Evolutionary conservation across 352 stramenopile genomes (phyloP), one percentile per base, ranked within the genome.

Genomic region (Phytophthora quininea): DNA sequence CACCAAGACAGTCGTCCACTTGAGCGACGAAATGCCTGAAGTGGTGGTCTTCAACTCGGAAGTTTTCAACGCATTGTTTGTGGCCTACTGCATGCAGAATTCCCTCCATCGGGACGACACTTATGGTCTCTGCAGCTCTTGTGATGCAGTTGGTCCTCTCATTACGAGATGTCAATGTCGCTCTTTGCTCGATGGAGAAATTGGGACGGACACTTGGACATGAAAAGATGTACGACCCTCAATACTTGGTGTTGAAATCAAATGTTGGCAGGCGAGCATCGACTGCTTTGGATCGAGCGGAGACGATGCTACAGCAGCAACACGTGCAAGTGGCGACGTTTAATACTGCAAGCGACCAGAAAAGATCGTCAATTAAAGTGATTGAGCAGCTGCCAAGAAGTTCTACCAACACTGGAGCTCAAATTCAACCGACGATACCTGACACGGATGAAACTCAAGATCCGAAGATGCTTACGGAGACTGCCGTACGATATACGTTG

Each of bases 1-100:
- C 32, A 53, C 49, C 31, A 46, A 50, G 4, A 58, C 24, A 9
- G 45, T 54, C 32, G 11, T n/a, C 5, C 53, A 55, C 37, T n/a
- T 67, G 3, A 42, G 30, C 2, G 58, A 68, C 14, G 12, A 52
- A 31, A 53, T 53, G 29, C 65, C 58, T 5, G 43, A 49, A n/a
- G 43, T 49, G 43, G 43, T 49, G 2, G 43, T 49, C 2, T 49
- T 49, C 43, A 49, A 46, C 32, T 27, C 43, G 66, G 57, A 77
- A 30, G 63, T 76, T 49, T 77, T 69, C 54, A 69, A 70, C 46
- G 59, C 69, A 10, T 47, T 76, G 9, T 81, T 71, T 38, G 43
- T 70, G 3, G 42, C 62, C 10, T 73, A 49, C 40, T 76, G 69
- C 59, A 65, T 80, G 58, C 69, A 80, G 32, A 73, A 54, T 43